These are phyloP conservation scores for Jatropha curcas DNA, from an alignment of 345 rosid species.

Conservation along the genomic window DNA sequence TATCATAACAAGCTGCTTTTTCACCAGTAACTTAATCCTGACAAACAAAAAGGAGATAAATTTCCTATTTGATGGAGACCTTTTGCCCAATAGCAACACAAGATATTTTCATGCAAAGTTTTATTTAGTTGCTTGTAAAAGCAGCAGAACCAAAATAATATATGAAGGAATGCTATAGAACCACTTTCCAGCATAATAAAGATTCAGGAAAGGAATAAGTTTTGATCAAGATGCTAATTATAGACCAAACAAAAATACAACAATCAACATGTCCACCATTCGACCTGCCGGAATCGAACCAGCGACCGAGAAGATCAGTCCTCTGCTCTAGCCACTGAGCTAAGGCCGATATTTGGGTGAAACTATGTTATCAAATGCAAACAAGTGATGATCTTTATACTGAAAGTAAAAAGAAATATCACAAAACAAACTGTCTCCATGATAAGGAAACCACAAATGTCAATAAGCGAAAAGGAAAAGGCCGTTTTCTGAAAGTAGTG, in stretches of 20 bases:
- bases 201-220: not conserved
- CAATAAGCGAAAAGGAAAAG: not conserved
- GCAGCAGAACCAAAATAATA: too few relatives aligned
- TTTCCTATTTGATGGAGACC: not conserved
- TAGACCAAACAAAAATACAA: not conserved
- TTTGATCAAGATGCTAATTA: not conserved
- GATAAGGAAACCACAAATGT: not conserved
- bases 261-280: slow-evolving; percentile 14
- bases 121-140: not conserved
- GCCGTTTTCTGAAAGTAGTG: not conserved
- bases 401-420: slow-evolving; percentile 1
- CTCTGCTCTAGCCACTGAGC: slow-evolving; percentile 42
- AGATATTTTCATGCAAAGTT: not conserved
- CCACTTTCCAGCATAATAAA: too few relatives aligned
- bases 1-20: slow-evolving; percentile 1
- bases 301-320: slow-evolving; percentile 33
- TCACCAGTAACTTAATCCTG: not conserved
- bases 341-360: slow-evolving; percentile 26
- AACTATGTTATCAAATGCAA: not conserved
- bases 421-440: not conserved
- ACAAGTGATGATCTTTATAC: slow-evolving; percentile 2
- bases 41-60: not conserved
- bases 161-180: too few relatives aligned
- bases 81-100: not conserved
- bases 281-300: slow-evolving; percentile 36